Conservation (phyloP, 2,329 filamentous ascomycete genomes). For the Exophiala sideris region DNA sequence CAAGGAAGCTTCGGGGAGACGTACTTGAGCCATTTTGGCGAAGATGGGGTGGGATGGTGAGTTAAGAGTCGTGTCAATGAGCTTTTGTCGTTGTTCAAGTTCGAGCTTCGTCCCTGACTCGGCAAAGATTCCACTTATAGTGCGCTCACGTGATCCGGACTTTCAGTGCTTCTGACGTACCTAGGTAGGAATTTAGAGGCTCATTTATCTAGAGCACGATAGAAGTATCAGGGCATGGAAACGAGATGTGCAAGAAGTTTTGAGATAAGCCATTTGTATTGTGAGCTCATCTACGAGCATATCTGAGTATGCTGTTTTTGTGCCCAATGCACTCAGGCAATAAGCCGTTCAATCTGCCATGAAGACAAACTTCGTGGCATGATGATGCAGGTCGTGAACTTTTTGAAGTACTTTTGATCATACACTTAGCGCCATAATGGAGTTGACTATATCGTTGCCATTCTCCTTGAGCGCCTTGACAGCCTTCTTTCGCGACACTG, state of each 20-base stretch:
- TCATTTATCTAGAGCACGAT: neutral
- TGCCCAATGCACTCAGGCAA: neutral
- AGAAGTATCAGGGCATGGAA: neutral
- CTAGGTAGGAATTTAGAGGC: neutral
- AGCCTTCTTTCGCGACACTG: conserved; percentile 95
- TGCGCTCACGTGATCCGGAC: conserved; percentile 12
- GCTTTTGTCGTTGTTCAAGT: too few relatives aligned
- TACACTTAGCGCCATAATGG: conserved; percentile 97
- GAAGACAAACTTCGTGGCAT: neutral
- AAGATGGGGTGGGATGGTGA: too few relatives aligned
- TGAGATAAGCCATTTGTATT: conserved; percentile 5
- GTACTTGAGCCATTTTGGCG: too few relatives aligned
- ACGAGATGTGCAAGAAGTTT: neutral
- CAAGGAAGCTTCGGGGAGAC: too few relatives aligned
- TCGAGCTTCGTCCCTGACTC: neutral
- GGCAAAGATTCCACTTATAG: conserved; percentile 5
- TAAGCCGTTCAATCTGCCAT: neutral
- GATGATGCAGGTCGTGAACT: conserved; percentile 14
- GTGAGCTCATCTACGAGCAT: conserved; percentile 11
- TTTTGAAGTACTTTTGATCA: conserved; percentile 36
- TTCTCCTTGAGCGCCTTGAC: conserved; percentile 96
- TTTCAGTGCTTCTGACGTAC: neutral
- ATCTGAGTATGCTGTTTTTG: conserved; percentile 3
- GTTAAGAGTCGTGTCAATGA: too few relatives aligned
- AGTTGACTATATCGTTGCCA: conserved; percentile 99